These are phyloP conservation scores for Paramecium pentaurelia DNA, from an alignment of 73 alveolate genomes.

Conservation along the genomic window DNA sequence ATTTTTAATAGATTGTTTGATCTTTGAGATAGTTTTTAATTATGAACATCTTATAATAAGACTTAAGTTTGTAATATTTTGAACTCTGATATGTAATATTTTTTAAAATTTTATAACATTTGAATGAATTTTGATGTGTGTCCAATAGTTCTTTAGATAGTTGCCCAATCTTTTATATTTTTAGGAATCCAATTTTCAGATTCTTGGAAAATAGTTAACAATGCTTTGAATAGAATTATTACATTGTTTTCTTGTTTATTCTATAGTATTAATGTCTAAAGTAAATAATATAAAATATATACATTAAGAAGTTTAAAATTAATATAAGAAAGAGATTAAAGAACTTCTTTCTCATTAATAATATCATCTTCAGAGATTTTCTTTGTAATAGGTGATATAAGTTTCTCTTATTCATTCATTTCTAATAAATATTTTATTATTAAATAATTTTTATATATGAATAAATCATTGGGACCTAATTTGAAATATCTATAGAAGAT, in stretches of 20 bases:
- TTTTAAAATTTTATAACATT: neutral
- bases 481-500: constrained; percentile 14
- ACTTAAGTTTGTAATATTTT: neutral
- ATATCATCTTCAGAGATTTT: neutral
- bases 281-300: neutral
- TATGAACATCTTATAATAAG: neutral
- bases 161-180: neutral
- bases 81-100: neutral
- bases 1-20: neutral
- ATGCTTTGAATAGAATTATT: neutral
- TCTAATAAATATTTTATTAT: neutral
- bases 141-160: neutral
- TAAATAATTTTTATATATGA: neutral
- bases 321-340: neutral
- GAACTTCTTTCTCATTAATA: neutral
- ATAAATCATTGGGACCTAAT: constrained; percentile 31
- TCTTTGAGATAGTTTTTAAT: neutral
- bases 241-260: neutral
- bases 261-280: neutral
- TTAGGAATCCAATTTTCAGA: neutral
- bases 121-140: neutral
- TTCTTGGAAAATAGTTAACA: neutral
- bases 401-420: neutral
- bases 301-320: neutral
- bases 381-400: neutral